Evolutionary conservation across 2,329 filamentous ascomycete genomes (phyloP).

Genomic region (Whalleya microplaca): DNA sequence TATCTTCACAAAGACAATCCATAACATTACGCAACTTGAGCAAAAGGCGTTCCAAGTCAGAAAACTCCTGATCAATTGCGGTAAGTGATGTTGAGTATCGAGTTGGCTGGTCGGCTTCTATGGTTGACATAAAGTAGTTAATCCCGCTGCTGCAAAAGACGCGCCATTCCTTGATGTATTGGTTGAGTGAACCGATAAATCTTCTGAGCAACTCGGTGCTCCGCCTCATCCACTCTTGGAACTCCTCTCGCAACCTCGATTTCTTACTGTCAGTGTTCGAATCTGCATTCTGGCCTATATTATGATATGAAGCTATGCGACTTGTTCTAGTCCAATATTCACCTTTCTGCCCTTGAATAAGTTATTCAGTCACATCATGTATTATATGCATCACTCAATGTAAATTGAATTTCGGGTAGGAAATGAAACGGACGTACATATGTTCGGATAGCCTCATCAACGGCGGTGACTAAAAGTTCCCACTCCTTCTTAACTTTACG

Average conservation of each 20-base stretch:
- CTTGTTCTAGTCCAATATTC: neutral
- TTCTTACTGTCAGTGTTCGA: neutral
- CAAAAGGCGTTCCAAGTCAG: constrained; percentile 1
- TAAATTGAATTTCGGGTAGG: too few species aligned
- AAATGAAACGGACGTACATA: constrained; percentile 4
- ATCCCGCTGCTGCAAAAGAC: constrained; percentile 4
- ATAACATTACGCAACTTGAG: neutral
- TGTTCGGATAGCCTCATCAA: constrained; percentile 5
- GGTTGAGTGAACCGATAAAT: neutral
- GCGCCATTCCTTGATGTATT: constrained; percentile 1
- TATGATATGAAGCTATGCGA: neutral
- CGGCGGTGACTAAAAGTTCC: neutral
- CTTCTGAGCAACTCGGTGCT: constrained; percentile 3
- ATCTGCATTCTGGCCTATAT: neutral
- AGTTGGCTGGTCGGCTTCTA: neutral
- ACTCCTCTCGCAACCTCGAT: constrained; percentile 1
- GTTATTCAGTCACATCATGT: too few species aligned
- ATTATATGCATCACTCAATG: neutral
- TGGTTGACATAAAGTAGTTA: constrained; percentile 7
- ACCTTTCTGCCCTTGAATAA: neutral
- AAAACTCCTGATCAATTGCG: neutral
- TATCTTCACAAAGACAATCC: constrained; percentile 1
- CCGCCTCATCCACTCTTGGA: constrained; percentile 15
- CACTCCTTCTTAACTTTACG: constrained; percentile 4
- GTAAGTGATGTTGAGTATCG: neutral